phyloP scores from a whole-genome alignment of 331 rosid genomes.

The Malus hybrid region DNA sequence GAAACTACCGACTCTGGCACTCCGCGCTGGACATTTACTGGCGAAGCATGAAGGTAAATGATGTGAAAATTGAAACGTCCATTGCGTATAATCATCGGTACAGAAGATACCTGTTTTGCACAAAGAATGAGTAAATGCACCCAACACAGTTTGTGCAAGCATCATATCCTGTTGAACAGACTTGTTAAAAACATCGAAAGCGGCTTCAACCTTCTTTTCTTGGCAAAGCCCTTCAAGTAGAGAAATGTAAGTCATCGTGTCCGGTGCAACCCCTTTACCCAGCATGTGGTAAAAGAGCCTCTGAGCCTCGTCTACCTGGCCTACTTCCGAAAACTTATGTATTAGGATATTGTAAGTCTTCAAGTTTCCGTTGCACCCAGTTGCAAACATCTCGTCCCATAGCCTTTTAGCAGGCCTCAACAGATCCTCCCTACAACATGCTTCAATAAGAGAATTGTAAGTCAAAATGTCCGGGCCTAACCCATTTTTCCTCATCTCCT shows the following conservation, averaged over 20 bases:
- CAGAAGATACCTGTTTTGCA: slow-evolving; percentile 56
- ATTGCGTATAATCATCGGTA: background rate
- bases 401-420: slow-evolving; percentile 80
- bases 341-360: slow-evolving; percentile 72
- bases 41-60: background rate
- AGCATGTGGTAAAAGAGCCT: slow-evolving; percentile 64
- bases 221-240: slow-evolving; percentile 74
- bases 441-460: slow-evolving; percentile 76
- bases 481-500: slow-evolving; percentile 77
- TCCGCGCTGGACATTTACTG: background rate
- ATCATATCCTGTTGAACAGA: slow-evolving; percentile 43
- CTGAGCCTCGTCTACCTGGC: slow-evolving; percentile 68
- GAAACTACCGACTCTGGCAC: background rate
- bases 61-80: background rate
- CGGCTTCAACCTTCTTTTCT: slow-evolving; percentile 52
- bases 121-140: slow-evolving; percentile 36
- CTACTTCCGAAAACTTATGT: slow-evolving; percentile 53
- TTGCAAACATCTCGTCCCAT: slow-evolving; percentile 96
- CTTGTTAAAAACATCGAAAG: slow-evolving; percentile 52
- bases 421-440: slow-evolving; percentile 77
- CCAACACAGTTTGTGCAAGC: slow-evolving; percentile 49
- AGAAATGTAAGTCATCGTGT: slow-evolving; percentile 46
- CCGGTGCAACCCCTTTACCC: slow-evolving; percentile 54
- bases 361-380: slow-evolving; percentile 65
- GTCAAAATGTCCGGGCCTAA: slow-evolving; percentile 43